These are phyloP conservation scores for Aspergillus pseudoterreus DNA, from an alignment of 2,329 filamentous ascomycete genomes.

Conservation along the genomic window DNA sequence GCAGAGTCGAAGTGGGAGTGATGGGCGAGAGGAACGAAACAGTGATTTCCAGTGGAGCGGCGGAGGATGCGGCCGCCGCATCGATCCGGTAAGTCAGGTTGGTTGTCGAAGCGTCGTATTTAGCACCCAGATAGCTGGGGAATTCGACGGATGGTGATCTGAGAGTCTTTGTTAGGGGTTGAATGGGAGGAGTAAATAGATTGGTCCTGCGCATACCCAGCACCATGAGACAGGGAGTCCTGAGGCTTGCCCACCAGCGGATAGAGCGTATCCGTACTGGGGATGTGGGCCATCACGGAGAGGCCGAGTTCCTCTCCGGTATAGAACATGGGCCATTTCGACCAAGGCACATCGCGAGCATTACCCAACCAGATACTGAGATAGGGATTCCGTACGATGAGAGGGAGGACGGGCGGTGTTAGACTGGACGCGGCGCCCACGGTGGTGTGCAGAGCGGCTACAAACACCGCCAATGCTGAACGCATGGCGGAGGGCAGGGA, in stretches of 20 bases:
- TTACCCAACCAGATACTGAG: constrained; percentile 68
- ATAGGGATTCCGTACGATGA: constrained; percentile 75
- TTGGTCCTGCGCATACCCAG: constrained; percentile 34
- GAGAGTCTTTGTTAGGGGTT: background rate
- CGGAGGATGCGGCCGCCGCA: constrained; percentile 29
- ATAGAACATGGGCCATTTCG: constrained; percentile 83
- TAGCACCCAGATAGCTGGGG: constrained; percentile 57
- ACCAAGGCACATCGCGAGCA: constrained; percentile 75
- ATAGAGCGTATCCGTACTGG: constrained; percentile 58
- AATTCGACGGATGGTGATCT: constrained; percentile 56
- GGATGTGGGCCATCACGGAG: constrained; percentile 59
- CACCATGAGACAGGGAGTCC: constrained; percentile 50
- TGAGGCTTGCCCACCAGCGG: constrained; percentile 64
- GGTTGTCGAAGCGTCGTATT: constrained; percentile 67
- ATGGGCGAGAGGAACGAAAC: constrained; percentile 71
- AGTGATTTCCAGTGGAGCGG: constrained; percentile 50
- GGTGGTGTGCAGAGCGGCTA: constrained; percentile 39
- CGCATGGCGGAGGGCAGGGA: constrained; percentile 22
- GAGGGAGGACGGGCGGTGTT: constrained; percentile 63
- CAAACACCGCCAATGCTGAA: constrained; percentile 28
- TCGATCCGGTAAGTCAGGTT: constrained; percentile 64
- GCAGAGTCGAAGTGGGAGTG: constrained; percentile 73
- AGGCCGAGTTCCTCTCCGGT: constrained; percentile 67
- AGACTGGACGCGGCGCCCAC: constrained; percentile 49
- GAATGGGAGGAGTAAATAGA: background rate